Percentiles rank a stretch among this genome's conserved stretches.
Evolutionary conservation across 2,329 filamentous ascomycete species (phyloP).

Genomic region (Alternaria arbusti): DNA sequence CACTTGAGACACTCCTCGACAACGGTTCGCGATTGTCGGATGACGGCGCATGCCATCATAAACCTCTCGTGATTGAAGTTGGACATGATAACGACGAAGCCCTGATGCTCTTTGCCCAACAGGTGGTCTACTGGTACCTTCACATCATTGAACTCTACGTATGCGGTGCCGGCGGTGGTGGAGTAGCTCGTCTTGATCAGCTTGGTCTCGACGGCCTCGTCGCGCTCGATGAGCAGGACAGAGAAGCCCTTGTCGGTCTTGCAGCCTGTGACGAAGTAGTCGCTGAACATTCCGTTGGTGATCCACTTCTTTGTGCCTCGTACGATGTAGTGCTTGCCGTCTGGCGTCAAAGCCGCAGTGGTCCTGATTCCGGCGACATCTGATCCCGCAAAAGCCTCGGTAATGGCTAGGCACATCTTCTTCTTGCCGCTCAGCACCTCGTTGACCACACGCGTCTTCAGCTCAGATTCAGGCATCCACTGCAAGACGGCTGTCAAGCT

Average conservation of each 20-base stretch:
- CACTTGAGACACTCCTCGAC: constrained; percentile 88
- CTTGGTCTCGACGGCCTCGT: constrained; percentile 77
- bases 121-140: constrained; percentile 82
- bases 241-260: constrained; percentile 80
- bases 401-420: constrained; percentile 88
- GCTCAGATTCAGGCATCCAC: constrained; percentile 71
- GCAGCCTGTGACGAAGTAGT: constrained; percentile 85
- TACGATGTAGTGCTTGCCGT: constrained; percentile 63
- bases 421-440: constrained; percentile 82
- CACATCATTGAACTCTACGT: constrained; percentile 83
- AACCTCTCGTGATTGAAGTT: constrained; percentile 91
- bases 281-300: constrained; percentile 78
- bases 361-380: constrained; percentile 83
- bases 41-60: constrained; percentile 72
- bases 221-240: constrained; percentile 76
- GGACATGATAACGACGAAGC: constrained; percentile 80
- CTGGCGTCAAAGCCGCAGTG: constrained; percentile 62
- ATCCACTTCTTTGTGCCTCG: constrained; percentile 85
- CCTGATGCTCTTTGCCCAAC: constrained; percentile 82
- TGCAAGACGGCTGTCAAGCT: constrained; percentile 80
- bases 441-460: constrained; percentile 70
- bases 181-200: constrained; percentile 84
- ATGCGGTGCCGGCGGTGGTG: constrained; percentile 77
- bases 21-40: constrained; percentile 70
- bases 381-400: constrained; percentile 84